A percentile compares a stretch with the other conserved stretches of the same genome.
These are phyloP conservation scores for Fusarium hainanense DNA, from an alignment of 2,329 filamentous ascomycete genomes.

Conservation along the genomic window DNA sequence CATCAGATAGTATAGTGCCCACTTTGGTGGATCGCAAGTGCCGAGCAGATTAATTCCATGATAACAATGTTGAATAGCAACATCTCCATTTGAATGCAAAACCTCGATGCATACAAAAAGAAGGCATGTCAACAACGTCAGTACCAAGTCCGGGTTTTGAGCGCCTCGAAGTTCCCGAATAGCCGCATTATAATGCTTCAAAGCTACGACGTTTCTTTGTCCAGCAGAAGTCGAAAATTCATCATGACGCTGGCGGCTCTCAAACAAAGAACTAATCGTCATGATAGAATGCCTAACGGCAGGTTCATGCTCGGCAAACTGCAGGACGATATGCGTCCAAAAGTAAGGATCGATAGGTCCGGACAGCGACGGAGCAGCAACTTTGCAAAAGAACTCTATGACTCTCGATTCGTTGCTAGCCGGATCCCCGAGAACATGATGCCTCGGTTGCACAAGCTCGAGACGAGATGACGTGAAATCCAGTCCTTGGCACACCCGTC, in stretches of 20 bases:
- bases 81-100: slow-evolving; percentile 14
- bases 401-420: not conserved
- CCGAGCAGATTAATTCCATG: slow-evolving; percentile 12
- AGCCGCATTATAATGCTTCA: slow-evolving; percentile 22
- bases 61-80: slow-evolving; percentile 17
- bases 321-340: slow-evolving; percentile 34
- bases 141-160: not conserved
- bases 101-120: slow-evolving; percentile 23
- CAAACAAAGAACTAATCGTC: slow-evolving; percentile 17
- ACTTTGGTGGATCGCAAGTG: slow-evolving; percentile 2
- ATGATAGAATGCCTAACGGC: slow-evolving; percentile 28
- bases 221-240: not conserved
- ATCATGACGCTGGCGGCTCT: not conserved
- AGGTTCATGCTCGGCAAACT: slow-evolving; percentile 29
- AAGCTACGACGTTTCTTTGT: not conserved
- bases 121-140: slow-evolving; percentile 14
- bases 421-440: not conserved
- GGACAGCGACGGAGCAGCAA: slow-evolving; percentile 27
- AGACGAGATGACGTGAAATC: not conserved
- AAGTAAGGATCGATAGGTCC: slow-evolving; percentile 33
- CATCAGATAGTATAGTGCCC: slow-evolving; percentile 1
- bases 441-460: slow-evolving; percentile 2
- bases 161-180: slow-evolving; percentile 5
- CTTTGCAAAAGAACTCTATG: slow-evolving; percentile 28
- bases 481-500: slow-evolving; percentile 8